Conservation (phyloP, 2,329 filamentous ascomycete species). For the Fusarium agapanthi region DNA sequence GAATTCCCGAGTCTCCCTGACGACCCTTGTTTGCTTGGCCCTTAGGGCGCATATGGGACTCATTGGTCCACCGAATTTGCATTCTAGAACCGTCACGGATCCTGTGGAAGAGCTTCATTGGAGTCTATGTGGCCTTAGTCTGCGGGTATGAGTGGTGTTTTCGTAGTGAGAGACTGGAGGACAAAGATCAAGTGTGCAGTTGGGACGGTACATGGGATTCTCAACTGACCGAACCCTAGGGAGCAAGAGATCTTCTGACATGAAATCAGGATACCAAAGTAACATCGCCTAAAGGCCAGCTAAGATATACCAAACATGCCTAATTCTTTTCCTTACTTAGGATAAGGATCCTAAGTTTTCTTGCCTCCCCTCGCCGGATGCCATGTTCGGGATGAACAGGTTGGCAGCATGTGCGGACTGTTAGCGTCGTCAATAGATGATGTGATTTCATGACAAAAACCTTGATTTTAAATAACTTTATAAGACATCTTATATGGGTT, state of each 20-base stretch:
- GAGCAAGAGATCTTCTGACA: neutral
- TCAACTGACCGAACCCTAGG: neutral
- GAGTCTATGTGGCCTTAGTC: neutral
- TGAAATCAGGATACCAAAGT: neutral
- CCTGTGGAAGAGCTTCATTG: neutral
- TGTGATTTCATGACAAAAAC: neutral
- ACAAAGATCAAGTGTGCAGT: neutral
- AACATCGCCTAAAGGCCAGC: neutral
- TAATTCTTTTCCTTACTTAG: neutral
- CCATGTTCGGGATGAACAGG: neutral
- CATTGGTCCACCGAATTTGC: neutral
- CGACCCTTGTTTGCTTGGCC: neutral
- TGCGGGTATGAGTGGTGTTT: neutral
- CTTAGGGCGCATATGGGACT: neutral
- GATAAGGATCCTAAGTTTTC: neutral
- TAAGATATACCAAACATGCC: neutral
- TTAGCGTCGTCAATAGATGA: neutral
- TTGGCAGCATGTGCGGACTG: neutral
- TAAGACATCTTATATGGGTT: neutral
- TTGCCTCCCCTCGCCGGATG: neutral
- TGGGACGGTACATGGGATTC: neutral
- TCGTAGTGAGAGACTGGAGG: neutral
- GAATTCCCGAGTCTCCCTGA: neutral
- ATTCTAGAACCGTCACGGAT: constrained; percentile 2
- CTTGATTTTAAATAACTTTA: neutral